These are phyloP conservation scores for Ocimum tenuiflorum DNA, from an alignment of 257 asterid species.

Conservation along the genomic window DNA sequence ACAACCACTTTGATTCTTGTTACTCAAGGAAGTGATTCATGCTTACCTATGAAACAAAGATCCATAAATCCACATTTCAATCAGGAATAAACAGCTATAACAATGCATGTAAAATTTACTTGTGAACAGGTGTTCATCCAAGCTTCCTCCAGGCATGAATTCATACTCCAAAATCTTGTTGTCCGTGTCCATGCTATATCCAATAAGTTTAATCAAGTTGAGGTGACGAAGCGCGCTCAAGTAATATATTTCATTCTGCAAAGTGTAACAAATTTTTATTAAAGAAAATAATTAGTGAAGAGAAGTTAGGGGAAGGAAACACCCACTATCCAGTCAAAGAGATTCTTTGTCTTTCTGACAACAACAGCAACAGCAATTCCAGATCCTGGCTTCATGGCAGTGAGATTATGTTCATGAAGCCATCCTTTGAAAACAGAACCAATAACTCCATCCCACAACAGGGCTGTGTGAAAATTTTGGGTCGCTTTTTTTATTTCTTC, in stretches of 20 bases:
- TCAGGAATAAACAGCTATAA: too few relatives aligned
- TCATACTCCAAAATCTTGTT: neutral
- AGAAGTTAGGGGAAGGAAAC: neutral
- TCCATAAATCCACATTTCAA: neutral
- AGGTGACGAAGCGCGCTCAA: constrained; percentile 2
- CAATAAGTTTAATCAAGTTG: neutral
- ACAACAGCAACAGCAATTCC: neutral
- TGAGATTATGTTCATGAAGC: neutral
- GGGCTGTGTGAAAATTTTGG: neutral
- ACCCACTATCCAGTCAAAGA: neutral
- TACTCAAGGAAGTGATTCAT: constrained; percentile 43
- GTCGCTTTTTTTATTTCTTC: constrained; percentile 15
- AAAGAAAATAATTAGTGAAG: too few relatives aligned
- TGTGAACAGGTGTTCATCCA: neutral
- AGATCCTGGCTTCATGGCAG: neutral
- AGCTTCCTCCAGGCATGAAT: constrained; percentile 5
- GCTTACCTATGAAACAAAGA: constrained; percentile 29
- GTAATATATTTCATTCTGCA: constrained; percentile 3
- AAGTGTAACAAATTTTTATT: too few relatives aligned
- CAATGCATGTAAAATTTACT: neutral
- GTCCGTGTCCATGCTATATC: constrained; percentile 4
- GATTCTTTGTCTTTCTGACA: too few relatives aligned
- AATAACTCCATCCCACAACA: neutral
- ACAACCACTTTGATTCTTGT: constrained; percentile 53
- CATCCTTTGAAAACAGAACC: neutral